Evolutionary conservation across 2,329 filamentous ascomycete species (phyloP).

Genomic region (Gaeumannomyces sp.): DNA sequence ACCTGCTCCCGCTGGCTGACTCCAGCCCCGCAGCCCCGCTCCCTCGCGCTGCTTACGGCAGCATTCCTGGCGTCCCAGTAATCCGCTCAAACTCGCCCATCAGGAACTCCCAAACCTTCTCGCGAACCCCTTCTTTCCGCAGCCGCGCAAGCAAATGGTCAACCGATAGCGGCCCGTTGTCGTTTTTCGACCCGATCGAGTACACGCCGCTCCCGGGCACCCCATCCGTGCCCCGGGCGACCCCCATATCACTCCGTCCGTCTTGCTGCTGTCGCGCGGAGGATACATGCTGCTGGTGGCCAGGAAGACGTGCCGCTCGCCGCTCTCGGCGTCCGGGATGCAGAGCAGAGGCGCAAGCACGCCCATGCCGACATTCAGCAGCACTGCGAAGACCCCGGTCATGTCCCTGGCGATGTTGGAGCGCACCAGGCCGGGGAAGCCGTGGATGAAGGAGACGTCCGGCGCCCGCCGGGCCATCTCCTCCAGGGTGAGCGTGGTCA

Average conservation of each 20-base stretch:
- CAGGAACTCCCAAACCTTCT: constrained; percentile 30
- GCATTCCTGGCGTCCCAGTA: constrained; percentile 15
- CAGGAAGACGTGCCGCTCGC: constrained; percentile 32
- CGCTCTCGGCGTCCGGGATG: constrained; percentile 25
- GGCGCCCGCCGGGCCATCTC: constrained; percentile 40
- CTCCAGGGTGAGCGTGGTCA: constrained; percentile 44
- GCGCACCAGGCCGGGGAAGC: constrained; percentile 32
- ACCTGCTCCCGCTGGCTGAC: neutral
- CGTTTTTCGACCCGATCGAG: constrained; percentile 27
- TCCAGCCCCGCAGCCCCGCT: neutral
- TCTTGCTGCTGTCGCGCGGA: constrained; percentile 15
- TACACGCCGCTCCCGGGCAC: constrained; percentile 31
- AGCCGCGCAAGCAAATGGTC: constrained; percentile 22
- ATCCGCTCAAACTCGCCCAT: constrained; percentile 28
- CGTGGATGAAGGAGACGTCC: constrained; percentile 33
- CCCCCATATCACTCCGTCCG: constrained; percentile 20
- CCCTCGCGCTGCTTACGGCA: neutral
- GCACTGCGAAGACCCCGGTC: constrained; percentile 16
- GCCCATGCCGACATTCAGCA: constrained; percentile 18
- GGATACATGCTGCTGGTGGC: constrained; percentile 30
- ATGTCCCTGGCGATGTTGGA: constrained; percentile 20
- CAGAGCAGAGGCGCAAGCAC: constrained; percentile 16
- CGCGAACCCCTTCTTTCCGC: constrained; percentile 22
- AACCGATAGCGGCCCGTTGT: constrained; percentile 21
- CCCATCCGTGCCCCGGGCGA: constrained; percentile 26